A percentile compares a stretch with the other conserved stretches of the same genome.
Conservation (phyloP, 176 grass and related monocot genomes). For the Cymbopogon citratus region DNA sequence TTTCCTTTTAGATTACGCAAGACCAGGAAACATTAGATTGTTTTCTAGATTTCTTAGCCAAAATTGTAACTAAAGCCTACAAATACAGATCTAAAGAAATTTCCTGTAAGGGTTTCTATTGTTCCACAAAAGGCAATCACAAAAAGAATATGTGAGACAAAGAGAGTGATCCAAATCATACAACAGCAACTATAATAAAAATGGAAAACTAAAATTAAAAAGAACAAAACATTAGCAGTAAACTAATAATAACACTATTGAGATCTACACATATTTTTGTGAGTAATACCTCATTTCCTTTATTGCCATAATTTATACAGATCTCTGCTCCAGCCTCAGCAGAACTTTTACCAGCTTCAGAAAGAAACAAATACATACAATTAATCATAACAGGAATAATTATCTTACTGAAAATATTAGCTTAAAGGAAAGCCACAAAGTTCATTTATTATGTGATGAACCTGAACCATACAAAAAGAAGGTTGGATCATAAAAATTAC, state of each 20-base stretch:
- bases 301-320: conserved; percentile 90
- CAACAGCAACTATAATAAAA: neutral
- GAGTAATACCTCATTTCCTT: conserved; percentile 89
- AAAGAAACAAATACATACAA: conserved; percentile 18
- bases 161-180: neutral
- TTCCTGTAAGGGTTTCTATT: neutral
- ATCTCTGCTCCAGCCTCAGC: conserved; percentile 67
- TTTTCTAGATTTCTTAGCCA: neutral
- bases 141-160: neutral
- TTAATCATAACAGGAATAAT: neutral
- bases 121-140: neutral
- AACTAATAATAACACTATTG: neutral
- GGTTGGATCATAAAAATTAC: conserved; percentile 42
- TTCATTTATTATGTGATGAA: conserved; percentile 1
- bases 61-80: neutral
- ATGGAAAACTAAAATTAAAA: neutral
- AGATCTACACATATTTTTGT: neutral
- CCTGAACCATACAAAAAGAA: neutral
- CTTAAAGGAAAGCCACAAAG: neutral
- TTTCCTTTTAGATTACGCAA: neutral
- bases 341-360: conserved; percentile 53
- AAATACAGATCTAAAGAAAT: neutral
- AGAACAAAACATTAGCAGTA: neutral
- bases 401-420: neutral
- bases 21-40: neutral